Evolutionary conservation across 176 grass and related monocot genomes (phyloP).

Genomic region (Oryza rufipogon): DNA sequence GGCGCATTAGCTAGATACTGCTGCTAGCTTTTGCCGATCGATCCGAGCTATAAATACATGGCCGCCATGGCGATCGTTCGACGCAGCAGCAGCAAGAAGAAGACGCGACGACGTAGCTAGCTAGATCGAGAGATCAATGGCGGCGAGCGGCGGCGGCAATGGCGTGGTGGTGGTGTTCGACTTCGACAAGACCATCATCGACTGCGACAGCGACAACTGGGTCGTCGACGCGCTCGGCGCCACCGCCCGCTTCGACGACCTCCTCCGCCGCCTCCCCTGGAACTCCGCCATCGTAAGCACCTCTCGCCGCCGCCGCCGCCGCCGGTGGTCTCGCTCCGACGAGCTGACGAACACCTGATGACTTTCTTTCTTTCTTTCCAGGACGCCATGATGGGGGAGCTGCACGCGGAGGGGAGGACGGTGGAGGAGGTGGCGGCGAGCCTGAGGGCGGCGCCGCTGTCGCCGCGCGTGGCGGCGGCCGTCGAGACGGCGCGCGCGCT

Average conservation of each 20-base stretch:
- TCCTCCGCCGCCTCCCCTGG: constrained; percentile 72
- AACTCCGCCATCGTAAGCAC: constrained; percentile 67
- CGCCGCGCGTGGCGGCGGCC: constrained; percentile 47
- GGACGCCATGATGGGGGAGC: constrained; percentile 78
- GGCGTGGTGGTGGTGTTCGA: constrained; percentile 69
- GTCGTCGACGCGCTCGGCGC: constrained; percentile 76
- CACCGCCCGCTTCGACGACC: constrained; percentile 55
- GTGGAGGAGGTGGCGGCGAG: constrained; percentile 50
- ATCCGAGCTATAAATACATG: constrained; percentile 33
- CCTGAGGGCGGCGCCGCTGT: constrained; percentile 58
- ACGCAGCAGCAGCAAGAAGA: not conserved
- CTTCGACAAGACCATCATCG: constrained; percentile 97
- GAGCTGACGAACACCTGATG: not conserved
- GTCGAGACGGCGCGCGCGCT: constrained; percentile 57
- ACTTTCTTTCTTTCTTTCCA: not conserved
- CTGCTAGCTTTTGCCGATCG: not conserved
- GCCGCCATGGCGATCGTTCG: not conserved
- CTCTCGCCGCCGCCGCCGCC: not conserved
- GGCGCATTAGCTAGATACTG: not conserved
- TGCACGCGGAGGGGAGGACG: constrained; percentile 59
- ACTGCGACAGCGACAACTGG: constrained; percentile 92
- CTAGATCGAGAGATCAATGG: not conserved
- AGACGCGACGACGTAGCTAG: not conserved
- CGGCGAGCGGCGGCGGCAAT: constrained; percentile 47
- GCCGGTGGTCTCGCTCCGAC: not conserved